A percentile compares a stretch with the other conserved stretches of the same genome.
Evolutionary conservation across 768 basidiomycete species (phyloP).

Genomic region (Amylocystis lapponica): DNA sequence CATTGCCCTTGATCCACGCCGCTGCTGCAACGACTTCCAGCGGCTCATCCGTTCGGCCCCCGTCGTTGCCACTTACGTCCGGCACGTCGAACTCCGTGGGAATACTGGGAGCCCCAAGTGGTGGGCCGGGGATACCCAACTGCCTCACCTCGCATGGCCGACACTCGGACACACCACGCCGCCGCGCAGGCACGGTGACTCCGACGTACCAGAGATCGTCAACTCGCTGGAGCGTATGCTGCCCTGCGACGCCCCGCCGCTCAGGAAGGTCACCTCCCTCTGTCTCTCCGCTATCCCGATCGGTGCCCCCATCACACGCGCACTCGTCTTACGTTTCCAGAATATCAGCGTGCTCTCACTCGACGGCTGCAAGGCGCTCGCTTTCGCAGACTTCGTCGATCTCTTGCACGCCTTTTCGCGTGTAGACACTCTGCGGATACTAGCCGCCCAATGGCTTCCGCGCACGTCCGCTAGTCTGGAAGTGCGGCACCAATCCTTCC

Average conservation of each 20-base stretch:
- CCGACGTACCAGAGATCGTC: neutral
- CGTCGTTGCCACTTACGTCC: conserved; percentile 7
- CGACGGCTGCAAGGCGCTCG: conserved; percentile 10
- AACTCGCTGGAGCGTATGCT: conserved; percentile 7
- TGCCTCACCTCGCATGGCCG: conserved; percentile 10
- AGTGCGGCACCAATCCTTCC: neutral
- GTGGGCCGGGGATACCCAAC: neutral
- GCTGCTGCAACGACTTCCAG: conserved; percentile 8
- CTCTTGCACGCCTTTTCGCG: conserved; percentile 7
- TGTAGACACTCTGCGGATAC: conserved; percentile 5
- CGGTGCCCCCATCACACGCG: conserved; percentile 1
- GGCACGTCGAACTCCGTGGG: conserved; percentile 12
- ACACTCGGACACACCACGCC: conserved; percentile 4
- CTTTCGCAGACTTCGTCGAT: conserved; percentile 10
- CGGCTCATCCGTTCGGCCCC: conserved; percentile 5
- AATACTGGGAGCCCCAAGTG: neutral
- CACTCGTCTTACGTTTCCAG: conserved; percentile 7
- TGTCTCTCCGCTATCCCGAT: conserved; percentile 8
- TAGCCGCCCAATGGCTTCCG: conserved; percentile 14
- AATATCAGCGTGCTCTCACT: conserved; percentile 5
- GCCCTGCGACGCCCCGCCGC: neutral
- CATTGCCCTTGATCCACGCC: conserved; percentile 10
- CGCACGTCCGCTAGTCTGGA: neutral
- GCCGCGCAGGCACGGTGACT: neutral
- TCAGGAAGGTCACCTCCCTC: conserved; percentile 6